phyloP scores from a whole-genome alignment of 257 asterid species.

The Nicotiana sylvestris region DNA sequence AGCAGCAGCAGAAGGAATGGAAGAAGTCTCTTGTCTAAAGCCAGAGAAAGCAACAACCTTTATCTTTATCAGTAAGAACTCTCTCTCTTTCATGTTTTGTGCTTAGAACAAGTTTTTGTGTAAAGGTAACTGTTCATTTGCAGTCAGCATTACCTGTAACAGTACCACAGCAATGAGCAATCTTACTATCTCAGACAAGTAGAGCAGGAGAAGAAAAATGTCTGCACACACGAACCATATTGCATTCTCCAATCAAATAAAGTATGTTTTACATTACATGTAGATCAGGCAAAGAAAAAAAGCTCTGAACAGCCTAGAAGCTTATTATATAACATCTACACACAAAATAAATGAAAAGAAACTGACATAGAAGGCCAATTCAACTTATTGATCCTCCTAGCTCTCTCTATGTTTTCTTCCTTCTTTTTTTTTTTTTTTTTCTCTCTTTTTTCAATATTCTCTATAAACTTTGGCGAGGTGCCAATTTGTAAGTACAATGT shows the following conservation, averaged over 20 bases:
- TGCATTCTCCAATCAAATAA: conserved; percentile 57
- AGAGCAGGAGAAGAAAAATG: conserved; percentile 22
- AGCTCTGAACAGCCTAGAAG: conserved; percentile 32
- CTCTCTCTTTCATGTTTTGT: not conserved
- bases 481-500: conserved; percentile 71
- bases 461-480: conserved; percentile 72
- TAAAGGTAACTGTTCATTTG: conserved; percentile 2
- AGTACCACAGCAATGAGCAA: not conserved
- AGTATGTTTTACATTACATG: conserved; percentile 51
- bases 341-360: conserved; percentile 26
- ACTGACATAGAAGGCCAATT: conserved; percentile 32
- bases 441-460: conserved; percentile 30
- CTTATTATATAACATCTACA: conserved; percentile 61
- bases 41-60: not conserved
- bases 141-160: not conserved
- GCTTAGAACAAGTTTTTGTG: not conserved
- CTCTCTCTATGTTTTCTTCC: conserved; percentile 13
- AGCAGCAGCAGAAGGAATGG: conserved; percentile 11
- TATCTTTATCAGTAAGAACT: conserved; percentile 7
- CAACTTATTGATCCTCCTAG: conserved; percentile 42
- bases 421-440: not conserved
- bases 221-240: conserved; percentile 45
- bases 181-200: conserved; percentile 11
- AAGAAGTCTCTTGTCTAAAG: conserved; percentile 8
- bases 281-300: conserved; percentile 19